phyloP scores from a whole-genome alignment of 306 rosid species.

The Pachyrhizus erosus region DNA sequence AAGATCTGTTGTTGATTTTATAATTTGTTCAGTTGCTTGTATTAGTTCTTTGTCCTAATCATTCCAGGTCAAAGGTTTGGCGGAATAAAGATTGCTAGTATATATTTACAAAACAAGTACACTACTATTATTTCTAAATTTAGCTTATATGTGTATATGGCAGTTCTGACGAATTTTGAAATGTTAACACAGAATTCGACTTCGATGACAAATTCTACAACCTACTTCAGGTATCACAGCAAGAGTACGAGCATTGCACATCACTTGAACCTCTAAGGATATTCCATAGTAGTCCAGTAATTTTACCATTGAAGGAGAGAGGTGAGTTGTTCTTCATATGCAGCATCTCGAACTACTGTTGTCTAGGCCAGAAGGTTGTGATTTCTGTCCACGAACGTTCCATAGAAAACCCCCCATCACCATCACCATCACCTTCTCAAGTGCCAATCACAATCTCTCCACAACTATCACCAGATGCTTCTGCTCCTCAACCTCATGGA shows the following conservation, averaged over 20 bases:
- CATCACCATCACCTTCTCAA: conserved; percentile 30
- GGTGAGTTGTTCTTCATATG: conserved; percentile 44
- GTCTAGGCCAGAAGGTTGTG: conserved; percentile 46
- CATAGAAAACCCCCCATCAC: conserved; percentile 16
- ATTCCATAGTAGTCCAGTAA: conserved; percentile 47
- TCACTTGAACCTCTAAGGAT: conserved; percentile 38
- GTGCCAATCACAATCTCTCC: conserved; percentile 8
- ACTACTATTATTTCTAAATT: neutral
- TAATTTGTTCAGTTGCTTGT: neutral
- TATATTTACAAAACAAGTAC: neutral
- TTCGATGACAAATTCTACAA: conserved; percentile 51
- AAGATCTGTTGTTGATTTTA: neutral
- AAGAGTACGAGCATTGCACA: conserved; percentile 52
- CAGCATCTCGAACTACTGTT: conserved; percentile 47
- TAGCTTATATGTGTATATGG: neutral
- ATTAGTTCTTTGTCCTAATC: neutral
- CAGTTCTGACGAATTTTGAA: conserved; percentile 3
- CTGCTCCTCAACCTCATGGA: conserved; percentile 34
- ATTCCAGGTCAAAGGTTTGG: neutral
- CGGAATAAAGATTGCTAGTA: neutral
- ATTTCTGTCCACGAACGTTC: conserved; percentile 36
- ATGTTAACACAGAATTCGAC: conserved; percentile 44
- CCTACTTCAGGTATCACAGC: conserved; percentile 46
- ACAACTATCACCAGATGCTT: conserved; percentile 28
- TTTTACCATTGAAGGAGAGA: conserved; percentile 33